Evolutionary conservation across 305 asterid genomes (phyloP), one percentile per base, ranked within the genome.

Genomic region (Plantago rigida): DNA sequence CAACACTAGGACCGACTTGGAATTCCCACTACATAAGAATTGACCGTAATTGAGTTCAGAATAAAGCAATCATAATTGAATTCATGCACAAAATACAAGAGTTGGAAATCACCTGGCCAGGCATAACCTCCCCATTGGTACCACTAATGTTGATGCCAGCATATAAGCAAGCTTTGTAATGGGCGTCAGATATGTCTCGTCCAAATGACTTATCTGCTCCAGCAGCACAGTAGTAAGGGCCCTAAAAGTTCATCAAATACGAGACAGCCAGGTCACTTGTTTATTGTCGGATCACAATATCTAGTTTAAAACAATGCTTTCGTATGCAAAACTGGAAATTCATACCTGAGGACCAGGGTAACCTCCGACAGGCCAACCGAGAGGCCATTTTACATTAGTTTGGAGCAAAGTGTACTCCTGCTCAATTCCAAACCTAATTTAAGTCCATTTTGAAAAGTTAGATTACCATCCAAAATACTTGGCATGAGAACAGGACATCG

Each of bases 181-280:
- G 98, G 60, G 98, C 96, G 63, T 91, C 96, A 0, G 96, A 87
- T 78, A 91, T 87, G 69, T 91, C 98, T 13, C 98, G 84, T 2
- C 98, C 98, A 73, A 87, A 91, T 15, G 94, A 82, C 85, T 91
- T 91, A 31, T 91, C 96, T 11, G 94, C 97, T 66, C 97, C 97
- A 55, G 90, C 96, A 49, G 71, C 94, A 78, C 96, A 91, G 76
- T 91, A 91, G 58, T 90, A 90, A n/a, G 97, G 97, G 49, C 97
- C 97, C 97, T 90, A 69, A 50, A 70, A 67, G 53, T 58, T 24
- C 62, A 72, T 46, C 64, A 62, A 47, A 36, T 56, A 69, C 9
- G 24, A 45, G 63, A 36, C 8, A 5, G 51, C 54, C 13, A 55
- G 39, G 66, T 34, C 58, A 57, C 36, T 8, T 47, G 39, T 15